phyloP scores from a whole-genome alignment of 176 grass and related monocot species.

The Lolium perenne region DNA sequence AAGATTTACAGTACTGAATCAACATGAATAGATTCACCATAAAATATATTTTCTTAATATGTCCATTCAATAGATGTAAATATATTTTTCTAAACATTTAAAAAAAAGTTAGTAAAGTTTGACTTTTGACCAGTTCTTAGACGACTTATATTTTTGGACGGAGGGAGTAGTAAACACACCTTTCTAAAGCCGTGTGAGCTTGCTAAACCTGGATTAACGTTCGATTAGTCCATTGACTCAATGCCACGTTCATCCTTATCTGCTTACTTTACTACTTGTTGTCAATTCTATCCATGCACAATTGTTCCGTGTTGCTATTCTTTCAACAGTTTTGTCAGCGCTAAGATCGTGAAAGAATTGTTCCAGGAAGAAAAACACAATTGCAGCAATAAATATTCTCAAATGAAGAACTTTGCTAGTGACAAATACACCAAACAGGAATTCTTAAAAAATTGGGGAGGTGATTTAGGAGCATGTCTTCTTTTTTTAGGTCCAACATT shows the following conservation, averaged over 20 bases:
- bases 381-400: neutral
- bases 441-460: neutral
- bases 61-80: no score
- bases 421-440: conserved; percentile 16
- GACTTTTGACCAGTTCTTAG: no score
- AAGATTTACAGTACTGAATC: no score
- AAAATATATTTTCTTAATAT: no score
- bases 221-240: conserved; percentile 28
- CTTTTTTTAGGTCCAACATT: neutral
- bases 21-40: no score
- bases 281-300: conserved; percentile 36
- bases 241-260: conserved; percentile 31
- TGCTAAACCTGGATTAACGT: neutral
- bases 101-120: no score
- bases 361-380: neutral
- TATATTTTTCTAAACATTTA: no score
- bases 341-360: neutral
- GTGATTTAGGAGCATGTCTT: neutral
- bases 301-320: neutral
- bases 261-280: conserved; percentile 32
- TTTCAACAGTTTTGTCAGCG: neutral
- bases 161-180: no score
- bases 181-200: conserved; percentile 13
- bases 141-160: no score
- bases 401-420: neutral